Evolutionary conservation across 345 rosid species (phyloP), one percentile per base, ranked within the genome.

Genomic region (Hypericum perforatum): DNA sequence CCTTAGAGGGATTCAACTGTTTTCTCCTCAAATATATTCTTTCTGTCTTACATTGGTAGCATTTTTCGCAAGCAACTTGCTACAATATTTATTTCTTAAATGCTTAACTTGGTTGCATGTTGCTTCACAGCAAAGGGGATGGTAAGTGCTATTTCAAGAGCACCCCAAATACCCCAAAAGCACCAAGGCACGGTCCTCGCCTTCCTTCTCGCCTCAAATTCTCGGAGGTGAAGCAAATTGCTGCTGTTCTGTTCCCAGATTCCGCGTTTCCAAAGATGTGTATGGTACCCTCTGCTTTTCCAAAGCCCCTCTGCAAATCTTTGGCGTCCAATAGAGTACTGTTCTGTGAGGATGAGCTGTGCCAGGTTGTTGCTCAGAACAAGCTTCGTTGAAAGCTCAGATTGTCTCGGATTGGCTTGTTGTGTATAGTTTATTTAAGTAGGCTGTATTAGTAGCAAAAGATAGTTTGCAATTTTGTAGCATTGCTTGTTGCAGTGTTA

Each of bases 341-440:
- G 42, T 85, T 91, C 71, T 91, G 85, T 5, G 98, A 91, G 72
- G 98, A 91, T 37, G 98, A 91, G 54, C 61, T 91, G 58, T 87
- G 98, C 74, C 92, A 87, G 59, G 96, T 96, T 45, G 96, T 91
- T 70, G 91, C 96, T 70, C 89, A 85, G 61, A 83, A 85, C 64
- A 89, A 85, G 66, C 92, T 85, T 58, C 81, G 62, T 57, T 86
- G 82, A 87, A 22, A 22, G 32, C 72, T 12, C 7, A 16, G 53
- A 16, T 48, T 45, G 47, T 60, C 44, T 49, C 42, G 15, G 47
- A 39, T 10, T 52, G 11, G 42, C 54, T 52, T 54, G 41, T 51
- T 80, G 76, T 86, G 68, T 67, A 84, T 79, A 78, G 76, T 69
- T 75, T 63, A 66, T 53, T 64, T 72, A 57, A 52, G 67, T 70